Base-by-base conservation (phyloP, 1,139 yeast species). In the Pneumocystis wakefieldiae region DNA sequence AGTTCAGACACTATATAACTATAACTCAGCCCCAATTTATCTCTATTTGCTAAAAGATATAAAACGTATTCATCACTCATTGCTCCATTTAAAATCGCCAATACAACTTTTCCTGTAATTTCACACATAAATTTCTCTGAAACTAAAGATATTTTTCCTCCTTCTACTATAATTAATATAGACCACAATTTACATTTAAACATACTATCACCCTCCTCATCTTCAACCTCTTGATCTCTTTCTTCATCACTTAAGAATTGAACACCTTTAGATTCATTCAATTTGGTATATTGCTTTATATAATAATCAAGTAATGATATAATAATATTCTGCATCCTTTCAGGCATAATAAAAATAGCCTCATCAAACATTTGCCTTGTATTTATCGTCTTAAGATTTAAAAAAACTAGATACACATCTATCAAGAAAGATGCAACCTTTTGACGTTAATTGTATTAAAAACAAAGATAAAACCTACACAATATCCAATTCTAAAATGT, bases 21-120 rank as follows among this genome's bases (percentile, higher is more conserved):
- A 32, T 59, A 64, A 7, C 62, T 59, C 28, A 57, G 32, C 17
- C 66, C 66, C 14, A 64, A 57, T 36, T 60, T 62, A 42, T 63
- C 66, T 35, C 42, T 63, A 36, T 62, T 62, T 32, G 57, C 39
- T n/a, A 60, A 14, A 38, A 64, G 59, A 36, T 59, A 39, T 38
- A 55, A 57, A n/a, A 48, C 29, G 39, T 57, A 61, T 38, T 59
- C 62, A 17, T 53, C 57, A 42, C 61, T 61, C 58, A 67, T 61
- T 59, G 64, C 57, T 14, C 66, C 67, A 24, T 57, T 61, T 17
- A 65, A 58, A 29, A 67, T 61, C 4, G 67, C 69, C 15, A 66
- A 62, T 10, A 67, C 66, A 17, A 67, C 39, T 38, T 66, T 62
- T 24, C 69, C 69, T 8, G 67, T 62, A 35, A 65, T 32, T 53